Evolutionary conservation across 495 filamentous ascomycete species (phyloP).

Genomic region (Haplographium delicatum): DNA sequence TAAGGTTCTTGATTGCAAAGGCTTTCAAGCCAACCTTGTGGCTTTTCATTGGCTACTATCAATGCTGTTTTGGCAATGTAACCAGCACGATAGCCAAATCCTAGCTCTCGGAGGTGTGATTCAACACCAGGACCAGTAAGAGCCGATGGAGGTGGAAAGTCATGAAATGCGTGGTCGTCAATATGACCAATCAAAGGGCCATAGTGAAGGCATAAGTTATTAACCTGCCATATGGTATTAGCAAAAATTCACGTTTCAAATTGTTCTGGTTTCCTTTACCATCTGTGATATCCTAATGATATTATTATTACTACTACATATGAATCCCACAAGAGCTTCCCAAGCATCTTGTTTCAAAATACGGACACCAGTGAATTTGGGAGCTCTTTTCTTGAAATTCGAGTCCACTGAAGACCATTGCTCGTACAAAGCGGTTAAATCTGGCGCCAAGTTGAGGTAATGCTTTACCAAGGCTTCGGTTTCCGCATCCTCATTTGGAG

Average conservation of each 20-base stretch:
- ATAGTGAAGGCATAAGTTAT: conserved; percentile 84
- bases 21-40: conserved; percentile 67
- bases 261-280: conserved; percentile 37
- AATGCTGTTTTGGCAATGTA: conserved; percentile 83
- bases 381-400: conserved; percentile 85
- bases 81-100: conserved; percentile 92
- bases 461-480: conserved; percentile 63
- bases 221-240: conserved; percentile 44
- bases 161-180: conserved; percentile 68
- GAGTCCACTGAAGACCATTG: conserved; percentile 82
- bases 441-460: conserved; percentile 77
- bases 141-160: conserved; percentile 73
- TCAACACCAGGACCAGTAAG: conserved; percentile 69
- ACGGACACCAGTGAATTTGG: conserved; percentile 85
- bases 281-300: conserved; percentile 92
- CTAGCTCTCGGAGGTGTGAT: conserved; percentile 68
- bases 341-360: conserved; percentile 93
- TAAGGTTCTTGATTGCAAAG: conserved; percentile 67
- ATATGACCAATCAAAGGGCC: conserved; percentile 70
- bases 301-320: conserved; percentile 99
- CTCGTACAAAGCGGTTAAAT: conserved; percentile 70
- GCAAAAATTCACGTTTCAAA: not conserved
- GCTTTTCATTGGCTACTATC: conserved; percentile 60
- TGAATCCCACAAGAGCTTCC: conserved; percentile 91
- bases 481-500: conserved; percentile 29